Evolutionary conservation across 345 rosid genomes (phyloP).

Genomic region (Carallia brachiata): DNA sequence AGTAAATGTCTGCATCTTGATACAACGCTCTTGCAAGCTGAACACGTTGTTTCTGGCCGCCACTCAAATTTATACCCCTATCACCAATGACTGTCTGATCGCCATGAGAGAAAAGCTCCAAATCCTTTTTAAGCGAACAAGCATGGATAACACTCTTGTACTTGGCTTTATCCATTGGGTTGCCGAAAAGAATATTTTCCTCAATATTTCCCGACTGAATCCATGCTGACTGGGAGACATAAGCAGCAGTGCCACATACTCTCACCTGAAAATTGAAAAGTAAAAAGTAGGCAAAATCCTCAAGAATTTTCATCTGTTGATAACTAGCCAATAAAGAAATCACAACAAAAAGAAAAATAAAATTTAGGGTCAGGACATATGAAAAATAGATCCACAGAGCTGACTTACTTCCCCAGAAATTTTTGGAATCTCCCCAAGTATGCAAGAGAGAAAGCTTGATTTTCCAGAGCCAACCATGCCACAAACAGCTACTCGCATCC

Average conservation of each 20-base stretch:
- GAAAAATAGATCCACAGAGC: conserved; percentile 18
- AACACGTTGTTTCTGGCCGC: conserved; percentile 98
- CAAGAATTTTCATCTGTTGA: conserved; percentile 14
- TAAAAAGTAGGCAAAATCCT: conserved; percentile 11
- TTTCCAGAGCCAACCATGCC: conserved; percentile 98
- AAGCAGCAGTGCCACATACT: conserved; percentile 91
- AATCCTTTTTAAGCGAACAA: conserved; percentile 89
- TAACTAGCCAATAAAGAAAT: conserved; percentile 3
- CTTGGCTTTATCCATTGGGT: conserved; percentile 87
- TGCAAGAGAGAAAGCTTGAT: conserved; percentile 96
- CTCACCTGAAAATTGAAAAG: conserved; percentile 60
- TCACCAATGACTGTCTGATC: conserved; percentile 99
- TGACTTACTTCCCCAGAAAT: conserved; percentile 91
- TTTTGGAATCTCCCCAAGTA: conserved; percentile 98
- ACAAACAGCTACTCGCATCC: conserved; percentile 99
- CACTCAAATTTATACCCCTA: conserved; percentile 97
- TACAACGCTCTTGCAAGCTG: conserved; percentile 99
- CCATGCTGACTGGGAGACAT: conserved; percentile 99
- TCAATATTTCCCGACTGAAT: conserved; percentile 99
- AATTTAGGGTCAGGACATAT: conserved; percentile 12
- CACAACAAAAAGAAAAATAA: conserved; percentile 9
- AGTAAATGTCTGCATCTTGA: conserved; percentile 97
- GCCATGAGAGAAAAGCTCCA: conserved; percentile 96
- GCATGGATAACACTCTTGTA: conserved; percentile 92
- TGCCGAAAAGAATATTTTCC: conserved; percentile 97